Percentiles rank a stretch among this genome's conserved stretches.
Conservation (phyloP, 2,329 filamentous ascomycete genomes). For the Boeremia exigua region DNA sequence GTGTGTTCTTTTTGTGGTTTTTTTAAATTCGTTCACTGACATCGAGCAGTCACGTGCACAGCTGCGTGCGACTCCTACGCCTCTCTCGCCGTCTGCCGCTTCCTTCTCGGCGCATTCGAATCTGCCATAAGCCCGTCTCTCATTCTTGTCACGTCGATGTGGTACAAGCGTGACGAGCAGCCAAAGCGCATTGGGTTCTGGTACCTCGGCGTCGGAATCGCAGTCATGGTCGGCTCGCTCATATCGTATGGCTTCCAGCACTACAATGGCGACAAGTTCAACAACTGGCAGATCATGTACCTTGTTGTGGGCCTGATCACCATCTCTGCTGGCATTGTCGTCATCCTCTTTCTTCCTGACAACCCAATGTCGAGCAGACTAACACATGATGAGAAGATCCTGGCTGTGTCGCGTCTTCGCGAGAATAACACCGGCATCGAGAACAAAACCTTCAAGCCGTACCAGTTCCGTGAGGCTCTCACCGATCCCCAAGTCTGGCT, state of each 20-base stretch:
- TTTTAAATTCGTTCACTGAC: not conserved
- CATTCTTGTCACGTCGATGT: conserved; percentile 71
- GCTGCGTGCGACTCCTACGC: conserved; percentile 56
- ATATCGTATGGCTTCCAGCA: conserved; percentile 67
- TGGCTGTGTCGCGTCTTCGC: conserved; percentile 50
- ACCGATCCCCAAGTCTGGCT: conserved; percentile 50
- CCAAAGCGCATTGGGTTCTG: conserved; percentile 57
- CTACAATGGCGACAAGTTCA: conserved; percentile 55
- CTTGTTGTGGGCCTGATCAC: conserved; percentile 60
- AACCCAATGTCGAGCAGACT: conserved; percentile 35
- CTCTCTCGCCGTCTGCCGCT: conserved; percentile 56
- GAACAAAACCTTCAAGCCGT: conserved; percentile 55
- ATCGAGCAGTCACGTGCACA: conserved; percentile 48
- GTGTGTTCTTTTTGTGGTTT: not conserved
- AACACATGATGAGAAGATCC: conserved; percentile 22
- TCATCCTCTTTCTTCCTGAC: conserved; percentile 64
- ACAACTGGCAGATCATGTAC: conserved; percentile 71
- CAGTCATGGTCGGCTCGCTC: conserved; percentile 64
- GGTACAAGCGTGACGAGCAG: conserved; percentile 68
- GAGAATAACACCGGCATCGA: conserved; percentile 59
- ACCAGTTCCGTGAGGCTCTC: conserved; percentile 55
- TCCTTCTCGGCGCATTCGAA: conserved; percentile 62
- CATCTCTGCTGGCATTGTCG: conserved; percentile 38
- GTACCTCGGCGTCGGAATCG: conserved; percentile 56
- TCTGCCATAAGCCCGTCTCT: conserved; percentile 58